These are phyloP conservation scores for Nigrospora sphaerica DNA, from an alignment of 2,329 filamentous ascomycete species.

Conservation along the genomic window DNA sequence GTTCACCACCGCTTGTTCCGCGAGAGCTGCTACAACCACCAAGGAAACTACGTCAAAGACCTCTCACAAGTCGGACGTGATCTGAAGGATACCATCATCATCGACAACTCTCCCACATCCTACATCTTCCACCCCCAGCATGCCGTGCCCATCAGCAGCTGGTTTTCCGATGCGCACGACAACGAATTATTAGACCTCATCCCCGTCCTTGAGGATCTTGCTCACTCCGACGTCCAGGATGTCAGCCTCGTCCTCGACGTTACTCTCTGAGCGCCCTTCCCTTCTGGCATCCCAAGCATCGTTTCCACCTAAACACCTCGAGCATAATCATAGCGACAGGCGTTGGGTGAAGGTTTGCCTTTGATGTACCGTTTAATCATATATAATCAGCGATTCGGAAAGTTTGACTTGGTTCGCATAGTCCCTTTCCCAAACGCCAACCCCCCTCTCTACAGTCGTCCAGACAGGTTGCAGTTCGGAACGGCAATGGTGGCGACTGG, in stretches of 20 bases:
- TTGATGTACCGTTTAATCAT: conserved; percentile 46
- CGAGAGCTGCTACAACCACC: conserved; percentile 98
- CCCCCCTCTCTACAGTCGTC: too few species aligned
- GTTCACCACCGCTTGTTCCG: conserved; percentile 94
- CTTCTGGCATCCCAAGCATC: conserved; percentile 16
- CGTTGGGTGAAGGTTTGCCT: conserved; percentile 43
- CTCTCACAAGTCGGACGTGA: conserved; percentile 94
- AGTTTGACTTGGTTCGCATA: too few species aligned
- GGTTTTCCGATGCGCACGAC: conserved; percentile 99
- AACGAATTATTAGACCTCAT: conserved; percentile 97
- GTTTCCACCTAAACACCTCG: conserved; percentile 16
- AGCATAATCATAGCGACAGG: conserved; percentile 44
- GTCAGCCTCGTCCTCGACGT: conserved; percentile 98
- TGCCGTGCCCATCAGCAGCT: conserved; percentile 97
- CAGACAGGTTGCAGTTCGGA: too few species aligned
- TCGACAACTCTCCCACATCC: conserved; percentile 97
- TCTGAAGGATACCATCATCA: conserved; percentile 96
- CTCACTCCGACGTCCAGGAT: conserved; percentile 80
- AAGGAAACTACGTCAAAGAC: conserved; percentile 99
- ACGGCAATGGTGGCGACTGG: too few species aligned
- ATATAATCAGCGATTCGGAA: conserved; percentile 26
- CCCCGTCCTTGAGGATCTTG: conserved; percentile 94
- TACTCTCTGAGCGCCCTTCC: conserved; percentile 47
- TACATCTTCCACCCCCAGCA: conserved; percentile 99
- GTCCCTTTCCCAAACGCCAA: too few species aligned